A percentile compares a stretch with the other conserved stretches of the same genome.
Conservation (phyloP, 371 early-diverging fungal species). For the Lichtheimia hyalospora region DNA sequence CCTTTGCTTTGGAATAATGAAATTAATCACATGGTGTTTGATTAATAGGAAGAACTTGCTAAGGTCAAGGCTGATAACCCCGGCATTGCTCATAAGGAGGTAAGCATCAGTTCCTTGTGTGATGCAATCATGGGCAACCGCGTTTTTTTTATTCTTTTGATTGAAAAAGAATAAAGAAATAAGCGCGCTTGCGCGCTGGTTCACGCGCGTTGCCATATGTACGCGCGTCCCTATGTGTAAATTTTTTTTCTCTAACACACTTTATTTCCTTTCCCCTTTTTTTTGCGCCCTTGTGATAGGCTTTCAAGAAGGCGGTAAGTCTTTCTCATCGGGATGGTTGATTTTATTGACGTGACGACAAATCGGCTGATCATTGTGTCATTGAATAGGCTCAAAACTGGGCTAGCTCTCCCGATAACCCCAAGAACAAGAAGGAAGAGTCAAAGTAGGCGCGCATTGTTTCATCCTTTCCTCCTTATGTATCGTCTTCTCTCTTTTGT, state of each 20-base stretch:
- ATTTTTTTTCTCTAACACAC: background rate
- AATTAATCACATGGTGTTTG: background rate
- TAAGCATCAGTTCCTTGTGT: background rate
- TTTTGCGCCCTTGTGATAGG: background rate
- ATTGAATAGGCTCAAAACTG: slow-evolving; percentile 43
- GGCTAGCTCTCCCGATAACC: slow-evolving; percentile 41
- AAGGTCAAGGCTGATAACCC: slow-evolving; percentile 63
- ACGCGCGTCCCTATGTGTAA: too few relatives aligned
- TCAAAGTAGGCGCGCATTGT: slow-evolving; percentile 6
- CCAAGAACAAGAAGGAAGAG: slow-evolving; percentile 41
- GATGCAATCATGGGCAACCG: too few relatives aligned
- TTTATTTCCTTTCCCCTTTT: background rate
- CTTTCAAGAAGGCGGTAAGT: slow-evolving; percentile 31
- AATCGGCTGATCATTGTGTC: background rate
- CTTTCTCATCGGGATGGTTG: slow-evolving; percentile 8
- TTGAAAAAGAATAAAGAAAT: background rate
- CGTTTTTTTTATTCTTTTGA: background rate
- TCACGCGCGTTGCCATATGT: background rate
- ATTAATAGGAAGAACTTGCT: slow-evolving; percentile 55
- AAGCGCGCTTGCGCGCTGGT: background rate
- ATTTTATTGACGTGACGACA: background rate
- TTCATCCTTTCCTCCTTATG: too few relatives aligned
- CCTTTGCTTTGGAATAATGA: background rate
- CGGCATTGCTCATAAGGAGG: slow-evolving; percentile 55
- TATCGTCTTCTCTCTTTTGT: background rate